Evolutionary conservation across 2,329 filamentous ascomycete genomes (phyloP).

Genomic region (Fusarium multiceps): DNA sequence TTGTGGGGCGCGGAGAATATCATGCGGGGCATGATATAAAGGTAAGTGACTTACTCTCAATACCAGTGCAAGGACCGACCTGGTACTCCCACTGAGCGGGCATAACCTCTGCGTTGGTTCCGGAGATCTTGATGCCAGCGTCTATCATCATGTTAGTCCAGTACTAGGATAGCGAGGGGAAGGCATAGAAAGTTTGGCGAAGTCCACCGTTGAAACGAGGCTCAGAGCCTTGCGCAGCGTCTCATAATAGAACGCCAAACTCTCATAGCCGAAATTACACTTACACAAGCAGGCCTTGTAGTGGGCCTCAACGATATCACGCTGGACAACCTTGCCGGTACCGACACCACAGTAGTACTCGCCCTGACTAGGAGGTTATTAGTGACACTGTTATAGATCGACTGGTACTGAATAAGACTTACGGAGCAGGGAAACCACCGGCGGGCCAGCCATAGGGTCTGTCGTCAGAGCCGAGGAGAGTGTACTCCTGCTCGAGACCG

Average conservation of each 20-base stretch:
- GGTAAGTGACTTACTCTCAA: slow-evolving; percentile 71
- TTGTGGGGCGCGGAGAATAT: not conserved
- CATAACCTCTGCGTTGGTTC: slow-evolving; percentile 99
- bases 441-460: slow-evolving; percentile 81
- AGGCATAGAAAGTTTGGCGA: not conserved
- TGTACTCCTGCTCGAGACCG: slow-evolving; percentile 98
- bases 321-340: slow-evolving; percentile 95
- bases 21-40: not conserved
- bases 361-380: slow-evolving; percentile 48
- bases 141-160: slow-evolving; percentile 49
- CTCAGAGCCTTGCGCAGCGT: not conserved
- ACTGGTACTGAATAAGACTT: slow-evolving; percentile 11
- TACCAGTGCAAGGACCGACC: slow-evolving; percentile 89
- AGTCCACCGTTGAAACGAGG: not conserved
- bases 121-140: slow-evolving; percentile 91
- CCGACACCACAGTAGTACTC: slow-evolving; percentile 86
- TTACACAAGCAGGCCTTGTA: slow-evolving; percentile 74
- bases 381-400: not conserved
- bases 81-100: slow-evolving; percentile 98
- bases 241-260: not conserved
- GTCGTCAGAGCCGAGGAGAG: slow-evolving; percentile 77
- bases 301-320: slow-evolving; percentile 88
- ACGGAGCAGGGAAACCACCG: slow-evolving; percentile 86
- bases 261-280: slow-evolving; percentile 7
- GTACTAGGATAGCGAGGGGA: not conserved